phyloP scores from a whole-genome alignment of 148 eudicot species.

The Cornus controversa region DNA sequence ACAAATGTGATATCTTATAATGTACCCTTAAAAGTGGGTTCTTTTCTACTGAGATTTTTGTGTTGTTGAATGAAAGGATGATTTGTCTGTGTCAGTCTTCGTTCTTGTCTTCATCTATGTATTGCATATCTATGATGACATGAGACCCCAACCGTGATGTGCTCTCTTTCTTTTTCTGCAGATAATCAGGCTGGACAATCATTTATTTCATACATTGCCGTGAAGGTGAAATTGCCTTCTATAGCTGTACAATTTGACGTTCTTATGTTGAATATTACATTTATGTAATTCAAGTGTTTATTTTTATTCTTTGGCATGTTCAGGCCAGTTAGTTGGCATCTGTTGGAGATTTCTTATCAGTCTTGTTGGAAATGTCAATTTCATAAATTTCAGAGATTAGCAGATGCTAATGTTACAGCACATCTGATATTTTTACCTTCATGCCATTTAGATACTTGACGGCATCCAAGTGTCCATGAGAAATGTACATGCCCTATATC shows the following conservation, averaged over 20 bases:
- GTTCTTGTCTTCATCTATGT: neutral
- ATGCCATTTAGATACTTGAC: constrained; percentile 67
- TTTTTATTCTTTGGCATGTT: neutral
- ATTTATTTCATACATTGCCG: constrained; percentile 79
- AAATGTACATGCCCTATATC: constrained; percentile 75
- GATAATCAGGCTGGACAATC: constrained; percentile 84
- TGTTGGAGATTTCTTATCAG: neutral
- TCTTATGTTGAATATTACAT: neutral
- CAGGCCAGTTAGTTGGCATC: neutral
- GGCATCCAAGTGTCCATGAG: constrained; percentile 86
- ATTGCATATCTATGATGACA: neutral
- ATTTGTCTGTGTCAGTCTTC: neutral
- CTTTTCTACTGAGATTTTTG: neutral
- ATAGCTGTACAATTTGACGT: neutral
- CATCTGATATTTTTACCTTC: constrained; percentile 12
- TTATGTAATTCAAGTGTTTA: constrained; percentile 10
- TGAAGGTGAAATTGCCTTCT: constrained; percentile 56
- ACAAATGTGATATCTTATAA: no score
- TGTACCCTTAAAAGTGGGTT: neutral
- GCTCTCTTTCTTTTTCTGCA: constrained; percentile 30
- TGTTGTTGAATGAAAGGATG: neutral
- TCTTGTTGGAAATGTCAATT: neutral
- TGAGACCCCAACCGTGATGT: neutral
- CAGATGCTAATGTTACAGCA: neutral
- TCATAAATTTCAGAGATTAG: neutral